Base-by-base conservation (phyloP, 2,329 filamentous ascomycete species). In the Phoma sp. region DNA sequence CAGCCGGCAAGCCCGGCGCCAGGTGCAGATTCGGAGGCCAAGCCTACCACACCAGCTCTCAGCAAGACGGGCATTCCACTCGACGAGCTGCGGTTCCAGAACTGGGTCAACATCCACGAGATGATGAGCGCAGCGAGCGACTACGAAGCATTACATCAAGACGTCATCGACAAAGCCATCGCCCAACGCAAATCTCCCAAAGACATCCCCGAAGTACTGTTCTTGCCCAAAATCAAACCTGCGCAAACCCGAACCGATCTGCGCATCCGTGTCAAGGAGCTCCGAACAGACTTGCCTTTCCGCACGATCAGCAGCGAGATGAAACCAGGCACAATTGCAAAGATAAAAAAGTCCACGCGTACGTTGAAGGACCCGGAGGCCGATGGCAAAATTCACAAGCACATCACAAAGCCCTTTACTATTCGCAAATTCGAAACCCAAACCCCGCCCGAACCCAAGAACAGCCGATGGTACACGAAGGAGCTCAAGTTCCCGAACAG, bases 51-150 rank as follows among this genome's bases (percentile, higher is more conserved):
- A 10, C 38, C 56, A 17, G 52, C 57, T 9, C 36, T 68, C n/a
- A 73, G 67, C 32, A 34, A 70, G 2, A 77, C 76, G 1, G 76
- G 77, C 12, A 73, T 80, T 25, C 71, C 77, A 0, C 63, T 81
- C 12, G 76, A 75, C 32, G 72, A 77, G 18, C 66, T 82, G 12
- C 76, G 81, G 30, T 83, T 79, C 64, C 73, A 76, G 53, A 81
- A 81, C 53, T 84, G 81, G 81, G 70, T 75, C 40, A 68, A 68
- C 7, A 70, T 83, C 39, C 78, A 80, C 46, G 74, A 79, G 42
- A 67, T 83, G 45, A 72, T 83, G 55, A 65, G 63, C 18, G 62
- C 74, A 14, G 77, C 77, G 9, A 68, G 75, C 46, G 40, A 45
- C 7, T 57, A 57, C 42, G 58, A 72, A 20, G 36, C 40, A 3